A percentile compares a stretch with the other conserved stretches of the same genome.
These are phyloP conservation scores for Chalaropsis ovoidea DNA, from an alignment of 2,329 filamentous ascomycete species.

Conservation along the genomic window DNA sequence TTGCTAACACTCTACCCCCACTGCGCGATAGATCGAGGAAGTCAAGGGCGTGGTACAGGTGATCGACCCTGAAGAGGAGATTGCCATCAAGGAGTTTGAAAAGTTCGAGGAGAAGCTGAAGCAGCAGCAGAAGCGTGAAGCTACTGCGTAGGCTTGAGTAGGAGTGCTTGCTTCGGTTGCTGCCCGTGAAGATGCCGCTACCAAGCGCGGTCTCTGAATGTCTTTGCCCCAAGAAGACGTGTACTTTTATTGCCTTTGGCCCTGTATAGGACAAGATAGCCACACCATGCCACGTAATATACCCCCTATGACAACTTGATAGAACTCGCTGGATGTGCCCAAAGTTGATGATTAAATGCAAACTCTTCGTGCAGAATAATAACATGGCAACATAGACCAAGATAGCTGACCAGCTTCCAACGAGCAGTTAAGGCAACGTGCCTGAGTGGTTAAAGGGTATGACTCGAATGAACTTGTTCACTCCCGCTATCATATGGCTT, in stretches of 20 bases:
- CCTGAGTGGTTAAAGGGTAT: constrained; percentile 25
- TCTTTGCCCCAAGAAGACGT: constrained; percentile 7
- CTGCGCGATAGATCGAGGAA: constrained; percentile 67
- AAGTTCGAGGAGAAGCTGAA: constrained; percentile 81
- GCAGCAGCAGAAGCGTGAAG: constrained; percentile 34
- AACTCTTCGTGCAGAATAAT: too few relatives aligned
- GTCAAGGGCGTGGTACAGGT: constrained; percentile 88
- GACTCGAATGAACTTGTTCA: constrained; percentile 22
- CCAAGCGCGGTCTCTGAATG: background rate
- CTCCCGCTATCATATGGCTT: constrained; percentile 23
- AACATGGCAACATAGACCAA: too few relatives aligned
- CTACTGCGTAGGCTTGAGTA: background rate
- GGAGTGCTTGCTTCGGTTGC: background rate
- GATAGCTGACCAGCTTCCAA: background rate
- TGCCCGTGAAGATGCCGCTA: background rate
- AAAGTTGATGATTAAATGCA: too few relatives aligned
- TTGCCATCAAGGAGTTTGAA: constrained; percentile 77
- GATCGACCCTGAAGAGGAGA: constrained; percentile 81
- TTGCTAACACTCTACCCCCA: constrained; percentile 30
- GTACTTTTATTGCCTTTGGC: constrained; percentile 10
- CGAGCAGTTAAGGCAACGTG: constrained; percentile 19
- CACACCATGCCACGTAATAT: background rate
- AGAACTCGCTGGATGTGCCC: too few relatives aligned
- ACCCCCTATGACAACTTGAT: background rate
- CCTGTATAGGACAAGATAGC: background rate